phyloP scores from a whole-genome alignment of 805 yeast species.

The Kodamaea jinghongensis region DNA sequence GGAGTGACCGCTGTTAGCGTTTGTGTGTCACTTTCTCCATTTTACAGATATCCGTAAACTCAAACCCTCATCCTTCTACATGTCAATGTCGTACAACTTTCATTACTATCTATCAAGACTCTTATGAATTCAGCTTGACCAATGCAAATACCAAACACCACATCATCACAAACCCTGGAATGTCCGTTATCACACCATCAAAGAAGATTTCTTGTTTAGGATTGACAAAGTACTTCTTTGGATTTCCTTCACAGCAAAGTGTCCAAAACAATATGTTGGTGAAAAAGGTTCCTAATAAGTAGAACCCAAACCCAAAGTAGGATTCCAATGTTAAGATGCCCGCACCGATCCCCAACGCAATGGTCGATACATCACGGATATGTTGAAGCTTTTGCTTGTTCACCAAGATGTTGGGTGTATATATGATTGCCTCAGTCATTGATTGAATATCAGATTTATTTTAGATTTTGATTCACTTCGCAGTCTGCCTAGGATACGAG shows the following conservation, averaged over 20 bases:
- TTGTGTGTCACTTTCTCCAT: no score
- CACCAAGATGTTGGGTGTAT: slow-evolving; percentile 28
- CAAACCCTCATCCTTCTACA: no score
- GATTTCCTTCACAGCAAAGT: slow-evolving; percentile 32
- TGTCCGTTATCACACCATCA: slow-evolving; percentile 28
- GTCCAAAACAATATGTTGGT: slow-evolving; percentile 27
- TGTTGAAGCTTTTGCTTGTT: slow-evolving; percentile 27
- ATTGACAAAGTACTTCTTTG: slow-evolving; percentile 20
- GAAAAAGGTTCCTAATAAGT: slow-evolving; percentile 31
- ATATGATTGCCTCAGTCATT: slow-evolving; percentile 14
- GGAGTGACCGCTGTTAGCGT: no score
- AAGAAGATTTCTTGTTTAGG: slow-evolving; percentile 35
- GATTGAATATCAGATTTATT: no score
- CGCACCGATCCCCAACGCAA: slow-evolving; percentile 39
- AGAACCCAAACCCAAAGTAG: slow-evolving; percentile 33
- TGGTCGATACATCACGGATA: slow-evolving; percentile 37
- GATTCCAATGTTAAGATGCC: slow-evolving; percentile 41
- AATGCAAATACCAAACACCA: slow-evolving; percentile 47
- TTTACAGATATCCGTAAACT: no score
- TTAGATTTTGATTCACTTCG: no score
- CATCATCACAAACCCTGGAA: slow-evolving; percentile 45
- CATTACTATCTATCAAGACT: no score
- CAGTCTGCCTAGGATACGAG: no score
- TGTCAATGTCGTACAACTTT: no score
- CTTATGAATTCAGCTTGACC: slow-evolving; percentile 23